A percentile compares a stretch with the other conserved stretches of the same genome.
Conservation (phyloP, 2,329 filamentous ascomycete species). For the Aspergillus brunneoviolaceus region DNA sequence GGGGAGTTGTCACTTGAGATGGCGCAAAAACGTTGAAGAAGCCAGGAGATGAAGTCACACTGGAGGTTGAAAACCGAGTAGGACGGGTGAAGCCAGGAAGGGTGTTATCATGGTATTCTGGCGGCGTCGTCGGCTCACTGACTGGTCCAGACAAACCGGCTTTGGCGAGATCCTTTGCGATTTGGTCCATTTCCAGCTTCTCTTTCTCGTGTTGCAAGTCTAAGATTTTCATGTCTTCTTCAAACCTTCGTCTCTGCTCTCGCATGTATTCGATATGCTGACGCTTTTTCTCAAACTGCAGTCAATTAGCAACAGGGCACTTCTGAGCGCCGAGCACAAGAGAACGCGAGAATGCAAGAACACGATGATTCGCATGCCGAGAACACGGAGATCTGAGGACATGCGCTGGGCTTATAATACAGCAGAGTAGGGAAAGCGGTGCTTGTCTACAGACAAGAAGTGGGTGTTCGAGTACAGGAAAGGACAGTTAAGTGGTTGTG, state of each 20-base stretch:
- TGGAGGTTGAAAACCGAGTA: constrained; percentile 85
- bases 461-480: neutral
- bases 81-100: constrained; percentile 81
- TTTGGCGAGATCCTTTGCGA: constrained; percentile 73
- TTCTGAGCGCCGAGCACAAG: neutral
- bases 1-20: constrained; percentile 77
- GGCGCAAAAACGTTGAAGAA: constrained; percentile 70
- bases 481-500: neutral
- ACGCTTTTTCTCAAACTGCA: constrained; percentile 88
- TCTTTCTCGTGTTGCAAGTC: constrained; percentile 81
- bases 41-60: constrained; percentile 77
- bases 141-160: constrained; percentile 67
- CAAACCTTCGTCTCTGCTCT: constrained; percentile 84
- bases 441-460: neutral
- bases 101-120: constrained; percentile 81
- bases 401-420: neutral
- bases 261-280: constrained; percentile 87
- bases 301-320: constrained; percentile 38
- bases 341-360: neutral
- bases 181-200: constrained; percentile 78
- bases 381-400: no score
- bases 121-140: constrained; percentile 93
- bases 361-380: no score
- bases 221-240: constrained; percentile 86
- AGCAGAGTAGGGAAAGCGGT: neutral